Percentiles rank a stretch among this genome's conserved stretches.
Evolutionary conservation across 2,329 filamentous ascomycete species (phyloP).

Genomic region (Sporothrix dimorphospora): DNA sequence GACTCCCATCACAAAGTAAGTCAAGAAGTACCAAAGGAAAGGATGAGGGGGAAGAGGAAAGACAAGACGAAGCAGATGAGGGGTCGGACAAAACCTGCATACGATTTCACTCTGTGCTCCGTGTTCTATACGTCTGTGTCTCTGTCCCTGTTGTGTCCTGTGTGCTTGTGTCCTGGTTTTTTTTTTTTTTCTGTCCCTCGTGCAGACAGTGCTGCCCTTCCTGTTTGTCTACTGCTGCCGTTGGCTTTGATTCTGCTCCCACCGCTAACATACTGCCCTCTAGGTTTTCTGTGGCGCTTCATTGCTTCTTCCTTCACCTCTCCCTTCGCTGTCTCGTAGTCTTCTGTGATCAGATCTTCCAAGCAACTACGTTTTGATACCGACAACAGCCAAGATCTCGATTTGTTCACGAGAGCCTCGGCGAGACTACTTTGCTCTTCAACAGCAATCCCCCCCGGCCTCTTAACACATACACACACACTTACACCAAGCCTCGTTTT

Average conservation of each 20-base stretch:
- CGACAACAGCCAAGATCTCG: neutral
- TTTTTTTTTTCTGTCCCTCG: neutral
- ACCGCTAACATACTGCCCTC: neutral
- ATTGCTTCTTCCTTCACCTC: neutral
- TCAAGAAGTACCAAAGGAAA: neutral
- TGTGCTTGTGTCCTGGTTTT: neutral
- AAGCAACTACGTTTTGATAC: neutral
- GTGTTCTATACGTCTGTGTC: neutral
- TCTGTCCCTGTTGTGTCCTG: neutral
- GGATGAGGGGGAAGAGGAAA: neutral
- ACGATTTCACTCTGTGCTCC: neutral
- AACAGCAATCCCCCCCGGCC: neutral
- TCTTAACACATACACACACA: neutral
- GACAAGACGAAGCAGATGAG: slow-evolving; percentile 1
- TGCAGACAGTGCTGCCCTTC: neutral
- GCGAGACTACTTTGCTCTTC: neutral
- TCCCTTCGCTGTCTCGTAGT: neutral
- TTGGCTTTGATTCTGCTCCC: neutral
- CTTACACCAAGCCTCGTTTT: neutral
- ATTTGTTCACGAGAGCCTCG: neutral
- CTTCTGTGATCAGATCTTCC: neutral
- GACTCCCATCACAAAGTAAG: neutral
- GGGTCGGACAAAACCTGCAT: neutral
- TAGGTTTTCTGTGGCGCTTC: neutral
- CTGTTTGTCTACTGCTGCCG: neutral